Evolutionary conservation across 345 rosid species (phyloP), one percentile per base, ranked within the genome.

Genomic region (Angophora floribunda): DNA sequence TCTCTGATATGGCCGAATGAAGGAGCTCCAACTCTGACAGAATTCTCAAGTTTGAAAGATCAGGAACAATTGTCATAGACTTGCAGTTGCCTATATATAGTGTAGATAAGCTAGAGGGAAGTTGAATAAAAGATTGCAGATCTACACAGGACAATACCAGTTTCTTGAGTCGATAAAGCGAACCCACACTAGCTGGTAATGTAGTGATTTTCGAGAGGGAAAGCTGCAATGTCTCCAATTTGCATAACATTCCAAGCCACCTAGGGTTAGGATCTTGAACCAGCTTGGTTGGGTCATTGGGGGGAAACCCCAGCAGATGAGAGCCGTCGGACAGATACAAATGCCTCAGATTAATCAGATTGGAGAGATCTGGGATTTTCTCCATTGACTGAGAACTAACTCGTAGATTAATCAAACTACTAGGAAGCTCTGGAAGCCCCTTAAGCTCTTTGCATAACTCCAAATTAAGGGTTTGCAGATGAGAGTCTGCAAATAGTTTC

Each of bases 21-120:
- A 89, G 88, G 85, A 89, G 86, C 87, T 89, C 90, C 44, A 86
- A 75, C 51, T 89, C 90, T 16, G 88, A 55, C 32, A 89, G 86
- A 12, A 87, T 87, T 55, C 51, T 87, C 86, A 89, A 63, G 88
- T 89, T 89, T 1, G 90, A 89, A 45, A 87, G 61, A 49, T 86
- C 85, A 15, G 90, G 86, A n/a, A 86, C 87, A 16, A 36, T 80
- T 47, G 88, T 59, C 90, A 89, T 78, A 52, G 90, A 89, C 50
- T 89, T 89, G 88, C 90, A 89, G 88, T 89, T 79, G 15, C 90
- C 87, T 19, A 88, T 52, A 32, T 88, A 88, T 78, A 86, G 32
- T 24, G 90, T 88, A 5, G 87, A 85, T 45, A 88, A 86, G 51
- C 87, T 75, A 14, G 90, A 44, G 19, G 87, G 90, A 78, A 88